Evolutionary conservation across 2,329 filamentous ascomycete species (phyloP), one percentile per base, ranked within the genome.

Genomic region (Immersiporthe knoxdaviesiana): DNA sequence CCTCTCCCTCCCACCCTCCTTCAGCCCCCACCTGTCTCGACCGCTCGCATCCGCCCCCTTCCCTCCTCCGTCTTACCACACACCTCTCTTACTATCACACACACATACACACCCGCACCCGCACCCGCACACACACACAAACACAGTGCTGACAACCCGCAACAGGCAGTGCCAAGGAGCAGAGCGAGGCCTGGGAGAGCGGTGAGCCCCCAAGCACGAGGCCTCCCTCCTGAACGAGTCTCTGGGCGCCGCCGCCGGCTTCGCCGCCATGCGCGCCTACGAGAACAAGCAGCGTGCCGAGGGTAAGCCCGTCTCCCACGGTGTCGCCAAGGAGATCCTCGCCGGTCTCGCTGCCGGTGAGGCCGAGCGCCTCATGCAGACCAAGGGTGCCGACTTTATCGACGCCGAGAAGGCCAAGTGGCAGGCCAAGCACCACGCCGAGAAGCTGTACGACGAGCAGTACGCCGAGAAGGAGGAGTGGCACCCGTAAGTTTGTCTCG

Each of bases 181-280:
- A 79, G 70, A 78, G 81, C 71, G 72, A 81, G 27, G 75, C 80
- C n/a, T 83, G 81, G 73, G 78, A 85, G 71, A 73, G 83, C 73
- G 75, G 82, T 70, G 81, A 85, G 75, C 74, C 79, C 77, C 77
- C 65, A 71, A 79, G 65, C 84, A 92, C 81, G 81, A 92, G 80
- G 83, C 85, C 74, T 86, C 86, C 77, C 81, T 92, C 76, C 86
- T 87, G 74, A 92, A 95, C 81, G 92, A 96, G 82, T 77, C 92
- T 62, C 78, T 94, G 68, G 92, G 90, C 73, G 91, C 91, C 72
- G 92, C 89, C 69, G 92, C 92, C 69, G 88, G 90, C 72, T 95
- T 95, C 77, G 90, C 88, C 72, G 92, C 89, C 75, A 91, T 95
- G 87, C 93, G 93, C 84, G 83, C 90, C 30, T 94, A 90, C 75